Conservation (phyloP, 768 basidiomycete species). For the Tylopilus vinaceipallidus region DNA sequence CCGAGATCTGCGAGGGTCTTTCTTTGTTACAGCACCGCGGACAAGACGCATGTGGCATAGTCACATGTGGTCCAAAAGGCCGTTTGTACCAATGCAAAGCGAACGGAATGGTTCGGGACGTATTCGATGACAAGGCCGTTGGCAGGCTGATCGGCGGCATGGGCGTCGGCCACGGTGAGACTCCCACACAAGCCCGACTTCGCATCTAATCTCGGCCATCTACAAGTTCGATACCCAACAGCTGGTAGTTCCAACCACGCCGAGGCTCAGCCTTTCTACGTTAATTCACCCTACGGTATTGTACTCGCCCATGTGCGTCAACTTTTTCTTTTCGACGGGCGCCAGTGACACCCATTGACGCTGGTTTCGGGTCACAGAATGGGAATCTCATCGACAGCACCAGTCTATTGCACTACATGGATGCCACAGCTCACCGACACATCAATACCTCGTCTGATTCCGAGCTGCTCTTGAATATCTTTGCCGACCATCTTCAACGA, state of each 20-base stretch:
- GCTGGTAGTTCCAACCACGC: conserved; percentile 96
- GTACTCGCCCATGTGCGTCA: conserved; percentile 89
- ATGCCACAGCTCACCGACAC: conserved; percentile 93
- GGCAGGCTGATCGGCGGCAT: conserved; percentile 84
- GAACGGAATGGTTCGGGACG: conserved; percentile 98
- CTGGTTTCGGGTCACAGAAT: conserved; percentile 57
- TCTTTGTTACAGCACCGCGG: conserved; percentile 95
- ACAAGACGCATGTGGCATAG: conserved; percentile 96
- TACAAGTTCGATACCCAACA: conserved; percentile 91
- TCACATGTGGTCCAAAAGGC: conserved; percentile 94
- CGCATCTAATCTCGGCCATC: conserved; percentile 10
- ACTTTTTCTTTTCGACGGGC: background rate
- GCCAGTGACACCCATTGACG: background rate
- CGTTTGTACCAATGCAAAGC: conserved; percentile 98
- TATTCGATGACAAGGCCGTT: conserved; percentile 82
- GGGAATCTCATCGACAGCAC: conserved; percentile 96
- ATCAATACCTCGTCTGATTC: conserved; percentile 99
- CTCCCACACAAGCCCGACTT: background rate
- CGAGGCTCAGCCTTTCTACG: conserved; percentile 99
- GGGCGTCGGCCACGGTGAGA: conserved; percentile 95
- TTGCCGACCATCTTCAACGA: conserved; percentile 96
- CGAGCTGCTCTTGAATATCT: conserved; percentile 94
- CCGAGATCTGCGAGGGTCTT: conserved; percentile 93
- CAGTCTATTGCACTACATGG: conserved; percentile 87
- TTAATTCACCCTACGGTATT: conserved; percentile 99